Base-by-base conservation (phyloP, 495 filamentous ascomycete genomes). In the Cercophora scortea region DNA sequence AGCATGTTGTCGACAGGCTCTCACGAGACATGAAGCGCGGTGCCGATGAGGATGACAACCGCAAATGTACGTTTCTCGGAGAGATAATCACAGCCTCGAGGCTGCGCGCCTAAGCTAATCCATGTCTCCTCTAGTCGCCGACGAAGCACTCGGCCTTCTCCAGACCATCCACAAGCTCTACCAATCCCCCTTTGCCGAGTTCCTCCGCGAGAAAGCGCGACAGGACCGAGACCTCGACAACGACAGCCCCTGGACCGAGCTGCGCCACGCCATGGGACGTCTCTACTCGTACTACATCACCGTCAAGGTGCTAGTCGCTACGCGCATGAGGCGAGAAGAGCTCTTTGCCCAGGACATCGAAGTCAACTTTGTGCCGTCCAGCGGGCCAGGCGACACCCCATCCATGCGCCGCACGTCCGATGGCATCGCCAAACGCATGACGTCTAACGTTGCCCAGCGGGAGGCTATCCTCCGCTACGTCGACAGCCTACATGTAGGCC, bases 361-460 rank as follows among this genome's bases (percentile, higher is more conserved):
- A 4, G 49, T 59, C 5, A 41, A 32, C 10, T 3, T 10, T 12
- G 16, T 56, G 0, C 56, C 45, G 2, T 58, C 56, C 4, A 55
- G 52, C 11, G 15, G 7, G 6, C 57, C 34, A 18, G 43, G 13
- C 9, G 6, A 35, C 6, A 44, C 45, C 52, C 19, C 12, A 25
- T 9, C 0, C 49, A 11, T 48, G 45, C 39, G 52, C 10, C 52
- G 47, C 46, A 25, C 4, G 16, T 11, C 52, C 6, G 16, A 36
- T 12, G 41, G 36, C 38, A 65, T 67, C 32, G 38, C 61, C 6
- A 3, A 4, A 0, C 57, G 52, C n/a, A 49, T 67, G 45, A 41
- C 46, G 0, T 6, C 8, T 2, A 16, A 53, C n/a, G 8, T 25
- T 4, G 25, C 25, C 2, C 2, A 25, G 25, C 2, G 25, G 25